phyloP scores from a whole-genome alignment of 352 stramenopile genomes.

The Phytopythium delawarense region DNA sequence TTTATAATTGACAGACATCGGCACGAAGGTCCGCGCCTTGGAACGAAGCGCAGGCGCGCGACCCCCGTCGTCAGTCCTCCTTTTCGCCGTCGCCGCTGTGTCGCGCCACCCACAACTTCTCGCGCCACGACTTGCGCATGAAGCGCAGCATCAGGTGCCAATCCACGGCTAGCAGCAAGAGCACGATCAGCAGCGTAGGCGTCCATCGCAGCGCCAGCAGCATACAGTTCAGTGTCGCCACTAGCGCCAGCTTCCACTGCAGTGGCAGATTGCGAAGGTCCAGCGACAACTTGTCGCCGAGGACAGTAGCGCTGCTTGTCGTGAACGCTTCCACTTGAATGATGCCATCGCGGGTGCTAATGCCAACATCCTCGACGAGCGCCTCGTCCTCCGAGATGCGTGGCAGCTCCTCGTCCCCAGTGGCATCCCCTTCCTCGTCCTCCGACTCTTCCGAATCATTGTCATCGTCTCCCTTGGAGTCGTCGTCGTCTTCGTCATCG shows the following conservation, averaged over 20 bases:
- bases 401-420: constrained; percentile 5
- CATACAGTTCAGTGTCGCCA: constrained; percentile 22
- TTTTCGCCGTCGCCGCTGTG: neutral
- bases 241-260: constrained; percentile 31
- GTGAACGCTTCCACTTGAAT: neutral
- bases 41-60: neutral
- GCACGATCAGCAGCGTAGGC: constrained; percentile 19
- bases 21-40: no score
- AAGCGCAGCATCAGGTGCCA: constrained; percentile 26
- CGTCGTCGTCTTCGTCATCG: constrained; percentile 30
- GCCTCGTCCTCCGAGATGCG: constrained; percentile 18
- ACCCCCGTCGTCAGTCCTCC: neutral
- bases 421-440: constrained; percentile 26
- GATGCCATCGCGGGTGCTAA: neutral
- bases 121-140: constrained; percentile 15
- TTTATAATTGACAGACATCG: no score
- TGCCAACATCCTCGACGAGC: neutral
- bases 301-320: neutral
- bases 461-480: constrained; percentile 33
- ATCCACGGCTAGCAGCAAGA: constrained; percentile 26
- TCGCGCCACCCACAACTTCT: neutral
- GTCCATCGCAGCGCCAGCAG: constrained; percentile 24
- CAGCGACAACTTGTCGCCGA: constrained; percentile 11
- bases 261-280: constrained; percentile 25
- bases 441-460: constrained; percentile 32